These are phyloP conservation scores for Tilletia indica DNA, from an alignment of 1,284 basidiomycete genomes.

Conservation along the genomic window DNA sequence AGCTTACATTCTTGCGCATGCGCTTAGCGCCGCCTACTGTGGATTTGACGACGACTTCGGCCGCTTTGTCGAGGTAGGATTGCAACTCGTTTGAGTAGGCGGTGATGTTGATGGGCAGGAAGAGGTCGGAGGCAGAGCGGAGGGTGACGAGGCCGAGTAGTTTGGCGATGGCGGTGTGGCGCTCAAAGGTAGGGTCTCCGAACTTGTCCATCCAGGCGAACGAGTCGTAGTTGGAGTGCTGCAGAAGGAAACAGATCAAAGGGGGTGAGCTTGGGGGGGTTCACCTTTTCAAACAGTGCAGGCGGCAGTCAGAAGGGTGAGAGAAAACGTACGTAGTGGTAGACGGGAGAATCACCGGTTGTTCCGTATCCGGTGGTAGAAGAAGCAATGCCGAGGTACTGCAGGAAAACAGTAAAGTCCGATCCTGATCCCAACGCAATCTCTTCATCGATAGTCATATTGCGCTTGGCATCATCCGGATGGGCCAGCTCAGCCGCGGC, in stretches of 20 bases:
- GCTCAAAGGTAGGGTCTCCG: conserved; percentile 73
- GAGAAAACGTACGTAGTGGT: conserved; percentile 64
- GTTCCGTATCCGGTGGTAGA: conserved; percentile 52
- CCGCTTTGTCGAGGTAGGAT: conserved; percentile 36
- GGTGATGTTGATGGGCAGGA: conserved; percentile 72
- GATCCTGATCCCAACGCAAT: conserved; percentile 60
- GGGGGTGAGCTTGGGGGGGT: no score
- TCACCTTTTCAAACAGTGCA: no score
- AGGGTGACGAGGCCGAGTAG: conserved; percentile 60
- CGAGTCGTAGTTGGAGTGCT: conserved; percentile 72
- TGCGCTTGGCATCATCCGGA: conserved; percentile 59
- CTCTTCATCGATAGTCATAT: conserved; percentile 52
- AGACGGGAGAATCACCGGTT: conserved; percentile 64
- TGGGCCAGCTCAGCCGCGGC: conserved; percentile 65
- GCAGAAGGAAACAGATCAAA: conserved; percentile 53
- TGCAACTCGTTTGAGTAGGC: conserved; percentile 39
- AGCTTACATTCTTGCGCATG: neutral
- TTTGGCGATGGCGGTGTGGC: conserved; percentile 70
- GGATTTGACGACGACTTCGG: conserved; percentile 17
- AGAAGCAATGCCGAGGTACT: conserved; percentile 58
- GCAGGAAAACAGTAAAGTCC: conserved; percentile 74
- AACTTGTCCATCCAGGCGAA: conserved; percentile 72
- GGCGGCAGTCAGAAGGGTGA: neutral
- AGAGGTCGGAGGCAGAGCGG: conserved; percentile 65
- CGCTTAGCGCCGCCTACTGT: neutral